Conservation (phyloP, 805 yeast genomes). For the Saturnispora dispora region DNA sequence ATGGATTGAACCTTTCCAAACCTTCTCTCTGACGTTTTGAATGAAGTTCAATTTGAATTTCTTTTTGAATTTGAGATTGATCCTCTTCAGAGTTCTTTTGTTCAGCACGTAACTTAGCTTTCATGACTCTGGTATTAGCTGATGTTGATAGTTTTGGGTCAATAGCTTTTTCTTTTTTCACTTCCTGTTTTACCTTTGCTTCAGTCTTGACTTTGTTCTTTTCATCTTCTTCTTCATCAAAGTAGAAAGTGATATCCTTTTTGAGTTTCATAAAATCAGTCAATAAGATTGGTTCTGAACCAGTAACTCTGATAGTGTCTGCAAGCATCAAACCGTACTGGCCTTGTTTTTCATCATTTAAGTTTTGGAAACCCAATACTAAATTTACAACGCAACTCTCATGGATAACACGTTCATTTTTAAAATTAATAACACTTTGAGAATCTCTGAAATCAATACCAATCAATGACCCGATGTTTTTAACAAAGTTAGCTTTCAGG, state of each 20-base stretch:
- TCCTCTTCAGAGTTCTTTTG: constrained; percentile 67
- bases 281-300: constrained; percentile 50
- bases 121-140: constrained; percentile 56
- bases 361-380: constrained; percentile 65
- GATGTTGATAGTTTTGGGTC: constrained; percentile 12
- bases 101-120: constrained; percentile 73
- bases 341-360: constrained; percentile 44
- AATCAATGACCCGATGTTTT: constrained; percentile 78
- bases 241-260: constrained; percentile 73
- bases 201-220: constrained; percentile 24
- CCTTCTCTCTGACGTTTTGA: constrained; percentile 85
- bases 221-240: constrained; percentile 41
- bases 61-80: constrained; percentile 68
- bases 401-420: constrained; percentile 56
- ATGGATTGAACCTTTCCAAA: constrained; percentile 66
- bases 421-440: constrained; percentile 59
- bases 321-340: constrained; percentile 64
- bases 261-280: constrained; percentile 67
- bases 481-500: constrained; percentile 54
- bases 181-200: constrained; percentile 5
- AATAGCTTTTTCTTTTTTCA: not conserved
- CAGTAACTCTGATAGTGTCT: constrained; percentile 70
- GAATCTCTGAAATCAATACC: constrained; percentile 89
- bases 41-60: constrained; percentile 74
- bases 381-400: constrained; percentile 71